Percentiles rank a stretch among this genome's conserved stretches.
These are phyloP conservation scores for Corinectria fuckeliana DNA, from an alignment of 2,329 filamentous ascomycete genomes.

Conservation along the genomic window DNA sequence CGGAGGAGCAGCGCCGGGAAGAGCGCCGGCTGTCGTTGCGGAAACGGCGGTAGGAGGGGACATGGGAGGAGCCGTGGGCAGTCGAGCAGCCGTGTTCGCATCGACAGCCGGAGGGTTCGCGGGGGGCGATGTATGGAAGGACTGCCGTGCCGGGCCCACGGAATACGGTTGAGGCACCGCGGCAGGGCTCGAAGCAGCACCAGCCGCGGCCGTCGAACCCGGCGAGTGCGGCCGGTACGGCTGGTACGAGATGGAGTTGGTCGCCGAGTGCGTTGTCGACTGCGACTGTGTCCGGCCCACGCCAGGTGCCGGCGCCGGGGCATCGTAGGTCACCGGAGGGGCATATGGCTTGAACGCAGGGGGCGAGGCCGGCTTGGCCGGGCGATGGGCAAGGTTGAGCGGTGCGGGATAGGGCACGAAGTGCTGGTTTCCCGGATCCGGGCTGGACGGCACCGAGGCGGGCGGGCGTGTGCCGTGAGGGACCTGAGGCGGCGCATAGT, in stretches of 20 bases:
- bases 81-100: constrained; percentile 6
- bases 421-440: constrained; percentile 15
- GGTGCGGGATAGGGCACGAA: constrained; percentile 37
- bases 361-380: constrained; percentile 28
- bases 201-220: constrained; percentile 14
- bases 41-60: constrained; percentile 4
- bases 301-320: constrained; percentile 7
- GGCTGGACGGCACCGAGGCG: constrained; percentile 16
- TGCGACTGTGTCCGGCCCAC: constrained; percentile 28
- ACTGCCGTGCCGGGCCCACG: constrained; percentile 30
- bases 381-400: constrained; percentile 36
- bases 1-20: not conserved
- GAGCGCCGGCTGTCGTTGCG: not conserved
- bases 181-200: constrained; percentile 11
- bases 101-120: constrained; percentile 4
- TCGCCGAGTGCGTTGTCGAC: constrained; percentile 31
- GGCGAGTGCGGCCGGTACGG: constrained; percentile 39
- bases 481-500: constrained; percentile 16
- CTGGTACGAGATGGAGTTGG: constrained; percentile 35
- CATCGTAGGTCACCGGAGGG: constrained; percentile 30
- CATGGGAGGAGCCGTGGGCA: constrained; percentile 13
- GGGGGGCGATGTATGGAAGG: constrained; percentile 25
- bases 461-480: constrained; percentile 26
- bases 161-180: constrained; percentile 18
- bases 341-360: constrained; percentile 39